A percentile compares a stretch with the other conserved stretches of the same genome.
These are phyloP conservation scores for Dysphania ambrosioides DNA, from an alignment of 148 eudicot genomes.

Conservation along the genomic window DNA sequence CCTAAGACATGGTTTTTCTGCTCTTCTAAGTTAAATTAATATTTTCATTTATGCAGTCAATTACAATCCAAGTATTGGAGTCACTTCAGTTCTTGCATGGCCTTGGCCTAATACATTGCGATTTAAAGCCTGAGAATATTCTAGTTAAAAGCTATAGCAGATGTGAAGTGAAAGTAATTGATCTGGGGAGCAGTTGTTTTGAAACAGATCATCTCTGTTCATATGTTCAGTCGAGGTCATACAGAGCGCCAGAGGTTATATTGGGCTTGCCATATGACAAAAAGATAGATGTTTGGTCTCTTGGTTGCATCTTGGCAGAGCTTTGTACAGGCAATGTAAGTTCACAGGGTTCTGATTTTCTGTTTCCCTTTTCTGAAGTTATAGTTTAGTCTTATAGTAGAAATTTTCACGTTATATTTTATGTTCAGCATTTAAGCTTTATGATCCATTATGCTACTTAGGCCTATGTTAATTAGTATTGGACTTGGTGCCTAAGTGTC, in stretches of 20 bases:
- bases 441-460: neutral
- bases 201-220: slow-evolving; percentile 98
- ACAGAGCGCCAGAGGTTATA: slow-evolving; percentile 96
- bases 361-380: neutral
- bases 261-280: slow-evolving; percentile 90
- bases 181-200: slow-evolving; percentile 98
- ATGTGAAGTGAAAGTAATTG: slow-evolving; percentile 98
- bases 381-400: neutral
- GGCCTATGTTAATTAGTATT: too few species aligned
- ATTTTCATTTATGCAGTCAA: slow-evolving; percentile 57
- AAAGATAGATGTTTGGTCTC: slow-evolving; percentile 96
- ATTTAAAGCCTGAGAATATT: slow-evolving; percentile 98
- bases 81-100: slow-evolving; percentile 86
- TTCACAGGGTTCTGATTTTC: slow-evolving; percentile 12
- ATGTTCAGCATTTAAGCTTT: neutral
- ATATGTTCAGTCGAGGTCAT: slow-evolving; percentile 94
- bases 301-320: slow-evolving; percentile 97
- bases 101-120: slow-evolving; percentile 97
- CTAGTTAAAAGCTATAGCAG: slow-evolving; percentile 97
- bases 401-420: neutral
- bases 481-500: too few species aligned
- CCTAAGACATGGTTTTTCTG: slow-evolving; percentile 9
- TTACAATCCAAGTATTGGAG: slow-evolving; percentile 91
- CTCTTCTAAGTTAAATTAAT: slow-evolving; percentile 14
- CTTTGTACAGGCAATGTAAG: slow-evolving; percentile 98